phyloP scores from a whole-genome alignment of 441 rosid genomes.

The Adansonia grandidieri region DNA sequence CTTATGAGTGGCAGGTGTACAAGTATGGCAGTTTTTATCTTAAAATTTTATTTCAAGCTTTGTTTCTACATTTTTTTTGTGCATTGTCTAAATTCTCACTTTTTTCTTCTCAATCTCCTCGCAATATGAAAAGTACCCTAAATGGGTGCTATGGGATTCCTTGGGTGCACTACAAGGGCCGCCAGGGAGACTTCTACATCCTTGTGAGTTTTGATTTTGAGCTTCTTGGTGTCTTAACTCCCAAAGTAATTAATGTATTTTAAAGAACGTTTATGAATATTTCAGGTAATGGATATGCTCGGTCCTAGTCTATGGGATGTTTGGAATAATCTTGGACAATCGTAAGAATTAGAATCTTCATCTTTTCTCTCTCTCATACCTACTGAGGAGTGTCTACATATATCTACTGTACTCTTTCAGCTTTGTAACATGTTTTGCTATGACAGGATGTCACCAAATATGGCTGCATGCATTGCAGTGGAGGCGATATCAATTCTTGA shows the following conservation, averaged over 20 bases:
- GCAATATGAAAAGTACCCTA: slow-evolving; percentile 56
- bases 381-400: background rate
- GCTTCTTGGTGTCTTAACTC: slow-evolving; percentile 18
- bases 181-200: slow-evolving; percentile 94
- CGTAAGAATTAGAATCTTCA: slow-evolving; percentile 56
- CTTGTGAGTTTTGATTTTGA: slow-evolving; percentile 57
- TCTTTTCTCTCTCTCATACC: slow-evolving; percentile 17
- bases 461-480: slow-evolving; percentile 94
- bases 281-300: slow-evolving; percentile 98
- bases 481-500: slow-evolving; percentile 96
- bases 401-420: slow-evolving; percentile 5
- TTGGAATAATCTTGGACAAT: slow-evolving; percentile 78
- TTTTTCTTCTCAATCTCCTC: slow-evolving; percentile 21
- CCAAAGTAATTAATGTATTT: slow-evolving; percentile 21
- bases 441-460: slow-evolving; percentile 80
- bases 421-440: slow-evolving; percentile 28
- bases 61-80: slow-evolving; percentile 11
- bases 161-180: slow-evolving; percentile 87
- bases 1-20: slow-evolving; percentile 99
- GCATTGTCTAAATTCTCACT: slow-evolving; percentile 4
- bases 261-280: slow-evolving; percentile 27
- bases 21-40: slow-evolving; percentile 45
- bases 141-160: slow-evolving; percentile 93
- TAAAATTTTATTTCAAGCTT: slow-evolving; percentile 16
- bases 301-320: slow-evolving; percentile 99